Conservation (phyloP, 2,329 filamentous ascomycete species). For the Pseudopyricularia javanii region DNA sequence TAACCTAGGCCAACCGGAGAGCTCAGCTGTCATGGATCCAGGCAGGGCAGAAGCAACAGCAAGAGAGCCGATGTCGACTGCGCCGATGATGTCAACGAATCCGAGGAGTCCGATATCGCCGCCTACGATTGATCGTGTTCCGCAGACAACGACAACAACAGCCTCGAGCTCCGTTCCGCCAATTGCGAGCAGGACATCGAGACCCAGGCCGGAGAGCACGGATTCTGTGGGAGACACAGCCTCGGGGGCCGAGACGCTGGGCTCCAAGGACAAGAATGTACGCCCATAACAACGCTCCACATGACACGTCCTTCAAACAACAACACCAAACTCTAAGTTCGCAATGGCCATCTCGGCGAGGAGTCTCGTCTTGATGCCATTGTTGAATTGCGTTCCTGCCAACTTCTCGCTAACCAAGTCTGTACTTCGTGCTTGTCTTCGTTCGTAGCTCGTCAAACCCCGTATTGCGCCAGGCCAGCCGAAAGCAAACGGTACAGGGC, state of each 20-base stretch:
- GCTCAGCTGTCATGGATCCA: background rate
- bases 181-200: background rate
- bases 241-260: background rate
- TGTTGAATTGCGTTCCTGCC: background rate
- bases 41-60: background rate
- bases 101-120: background rate
- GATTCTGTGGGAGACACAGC: background rate
- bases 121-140: background rate
- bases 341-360: background rate
- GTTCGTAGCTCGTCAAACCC: background rate
- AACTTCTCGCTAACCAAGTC: background rate
- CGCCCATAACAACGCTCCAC: background rate
- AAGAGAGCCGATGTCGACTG: background rate
- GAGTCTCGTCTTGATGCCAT: background rate
- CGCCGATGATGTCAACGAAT: background rate
- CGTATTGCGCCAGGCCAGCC: background rate
- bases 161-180: background rate
- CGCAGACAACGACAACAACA: background rate
- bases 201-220: background rate
- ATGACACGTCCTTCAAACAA: background rate
- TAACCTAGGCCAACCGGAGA: background rate
- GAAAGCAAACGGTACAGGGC: background rate
- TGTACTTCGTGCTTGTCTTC: background rate
- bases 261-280: background rate
- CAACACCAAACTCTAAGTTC: background rate